phyloP scores from a whole-genome alignment of 306 rosid species.

The Lathyrus aphaca region DNA sequence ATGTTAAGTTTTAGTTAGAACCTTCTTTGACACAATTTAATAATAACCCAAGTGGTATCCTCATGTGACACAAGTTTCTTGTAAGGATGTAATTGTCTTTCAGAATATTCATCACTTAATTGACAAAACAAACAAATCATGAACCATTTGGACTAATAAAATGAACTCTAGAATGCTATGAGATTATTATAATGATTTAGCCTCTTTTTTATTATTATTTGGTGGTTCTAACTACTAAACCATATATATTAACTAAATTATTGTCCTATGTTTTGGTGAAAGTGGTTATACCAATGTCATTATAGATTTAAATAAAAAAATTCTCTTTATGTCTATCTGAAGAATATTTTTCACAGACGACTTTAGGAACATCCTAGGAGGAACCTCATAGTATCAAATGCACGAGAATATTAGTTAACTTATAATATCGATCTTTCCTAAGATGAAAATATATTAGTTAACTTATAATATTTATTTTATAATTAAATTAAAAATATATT shows the following conservation, averaged over 20 bases:
- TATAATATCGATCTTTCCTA: not conserved
- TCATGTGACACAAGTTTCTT: slow-evolving; percentile 14
- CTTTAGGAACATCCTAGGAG: slow-evolving; percentile 29
- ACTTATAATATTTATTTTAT: too few relatives aligned
- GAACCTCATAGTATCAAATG: slow-evolving; percentile 20
- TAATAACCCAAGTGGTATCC: slow-evolving; percentile 10
- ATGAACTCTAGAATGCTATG: slow-evolving; percentile 5
- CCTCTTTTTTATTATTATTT: slow-evolving; percentile 29
- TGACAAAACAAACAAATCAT: slow-evolving; percentile 17
- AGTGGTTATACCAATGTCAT: slow-evolving; percentile 44
- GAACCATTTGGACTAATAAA: slow-evolving; percentile 22
- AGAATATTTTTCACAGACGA: not conserved
- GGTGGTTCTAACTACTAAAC: slow-evolving; percentile 39
- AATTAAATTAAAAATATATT: too few relatives aligned
- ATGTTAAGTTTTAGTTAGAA: slow-evolving; percentile 7
- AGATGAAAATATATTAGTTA: not conserved
- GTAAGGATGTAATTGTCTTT: slow-evolving; percentile 7
- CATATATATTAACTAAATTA: slow-evolving; percentile 35
- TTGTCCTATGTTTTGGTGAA: slow-evolving; percentile 32
- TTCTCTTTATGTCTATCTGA: not conserved
- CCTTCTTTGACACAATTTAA: slow-evolving; percentile 36
- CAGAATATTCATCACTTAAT: slow-evolving; percentile 23
- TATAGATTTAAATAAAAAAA: not conserved
- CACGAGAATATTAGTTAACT: not conserved
- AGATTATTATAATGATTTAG: slow-evolving; percentile 18